Conservation (phyloP, 768 basidiomycete species). For the Termitomyces sp. region DNA sequence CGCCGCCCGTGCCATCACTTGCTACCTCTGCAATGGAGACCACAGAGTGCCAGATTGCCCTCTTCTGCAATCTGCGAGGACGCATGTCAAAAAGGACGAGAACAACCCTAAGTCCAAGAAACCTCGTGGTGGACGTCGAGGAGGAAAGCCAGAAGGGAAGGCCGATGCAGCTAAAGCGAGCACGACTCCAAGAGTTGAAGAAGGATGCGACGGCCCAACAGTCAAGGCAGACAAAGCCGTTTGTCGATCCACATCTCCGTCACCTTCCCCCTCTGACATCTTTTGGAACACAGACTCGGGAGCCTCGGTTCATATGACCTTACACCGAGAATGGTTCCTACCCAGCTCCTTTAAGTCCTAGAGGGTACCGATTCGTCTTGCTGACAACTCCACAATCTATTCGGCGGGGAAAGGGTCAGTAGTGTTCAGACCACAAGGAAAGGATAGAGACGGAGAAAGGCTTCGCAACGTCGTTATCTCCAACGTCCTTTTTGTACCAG, state of each 20-base stretch:
- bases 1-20: background rate
- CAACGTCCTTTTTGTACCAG: slow-evolving; percentile 4
- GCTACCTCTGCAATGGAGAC: background rate
- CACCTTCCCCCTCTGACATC: background rate
- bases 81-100: background rate
- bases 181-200: background rate
- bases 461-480: background rate
- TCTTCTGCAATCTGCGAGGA: background rate
- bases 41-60: background rate
- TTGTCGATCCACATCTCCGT: background rate
- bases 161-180: background rate
- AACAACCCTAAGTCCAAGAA: background rate
- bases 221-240: slow-evolving; percentile 4
- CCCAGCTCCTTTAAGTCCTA: background rate
- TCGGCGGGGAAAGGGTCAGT: background rate
- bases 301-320: too few relatives aligned
- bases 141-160: too few relatives aligned
- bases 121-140: background rate
- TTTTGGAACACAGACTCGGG: background rate
- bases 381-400: background rate
- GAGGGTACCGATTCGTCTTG: background rate
- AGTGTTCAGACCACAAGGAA: background rate
- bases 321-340: background rate
- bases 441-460: background rate
- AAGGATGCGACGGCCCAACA: slow-evolving; percentile 5